These are phyloP conservation scores for Fusarium acutatum DNA, from an alignment of 2,329 filamentous ascomycete species.

Conservation along the genomic window DNA sequence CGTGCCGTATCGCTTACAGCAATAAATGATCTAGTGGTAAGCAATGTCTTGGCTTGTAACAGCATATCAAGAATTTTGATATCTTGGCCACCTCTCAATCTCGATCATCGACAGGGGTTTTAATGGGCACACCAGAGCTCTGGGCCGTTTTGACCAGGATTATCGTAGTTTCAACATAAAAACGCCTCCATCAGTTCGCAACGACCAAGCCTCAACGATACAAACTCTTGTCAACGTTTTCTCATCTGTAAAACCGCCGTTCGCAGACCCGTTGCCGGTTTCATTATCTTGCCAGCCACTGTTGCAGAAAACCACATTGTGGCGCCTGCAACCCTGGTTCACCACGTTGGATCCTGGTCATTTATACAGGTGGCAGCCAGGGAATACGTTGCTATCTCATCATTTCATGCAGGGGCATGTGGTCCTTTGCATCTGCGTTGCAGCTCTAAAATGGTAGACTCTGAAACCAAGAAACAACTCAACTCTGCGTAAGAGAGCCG, in stretches of 20 bases:
- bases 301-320: constrained; percentile 15
- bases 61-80: neutral
- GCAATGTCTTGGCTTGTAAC: constrained; percentile 1
- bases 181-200: constrained; percentile 1
- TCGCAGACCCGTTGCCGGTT: neutral
- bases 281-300: constrained; percentile 10
- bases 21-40: neutral
- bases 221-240: neutral
- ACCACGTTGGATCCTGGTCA: constrained; percentile 25
- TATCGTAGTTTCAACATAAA: neutral
- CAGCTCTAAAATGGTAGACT: constrained; percentile 12
- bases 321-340: constrained; percentile 16
- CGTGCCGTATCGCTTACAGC: neutral
- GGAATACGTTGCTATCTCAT: constrained; percentile 13
- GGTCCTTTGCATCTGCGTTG: constrained; percentile 2
- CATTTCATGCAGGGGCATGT: constrained; percentile 35
- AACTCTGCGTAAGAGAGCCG: neutral
- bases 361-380: neutral
- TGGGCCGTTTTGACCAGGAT: constrained; percentile 11
- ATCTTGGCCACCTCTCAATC: constrained; percentile 1
- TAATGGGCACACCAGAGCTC: constrained; percentile 9
- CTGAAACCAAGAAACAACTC: constrained; percentile 10
- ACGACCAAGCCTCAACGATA: constrained; percentile 8
- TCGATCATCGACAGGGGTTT: constrained; percentile 19
- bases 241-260: neutral